Conservation (phyloP, 108 stramenopile species). For the Pseudonitzschia multiseries region DNA sequence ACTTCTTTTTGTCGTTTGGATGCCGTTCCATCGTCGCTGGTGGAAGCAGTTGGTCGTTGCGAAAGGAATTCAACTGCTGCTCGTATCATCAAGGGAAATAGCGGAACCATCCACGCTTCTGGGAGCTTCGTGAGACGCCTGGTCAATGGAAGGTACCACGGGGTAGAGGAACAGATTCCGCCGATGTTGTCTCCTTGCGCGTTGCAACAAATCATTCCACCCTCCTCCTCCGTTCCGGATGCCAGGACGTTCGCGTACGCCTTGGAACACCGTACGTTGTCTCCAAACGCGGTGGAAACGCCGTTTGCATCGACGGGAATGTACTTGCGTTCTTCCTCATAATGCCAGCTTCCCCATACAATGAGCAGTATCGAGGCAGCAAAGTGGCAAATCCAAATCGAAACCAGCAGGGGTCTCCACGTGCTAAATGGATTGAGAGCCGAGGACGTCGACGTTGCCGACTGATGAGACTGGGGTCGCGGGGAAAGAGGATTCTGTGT, state of each 20-base stretch:
- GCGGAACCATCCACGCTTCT: constrained; percentile 78
- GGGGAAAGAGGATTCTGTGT: not conserved
- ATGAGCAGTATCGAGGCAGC: constrained; percentile 14
- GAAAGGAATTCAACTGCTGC: constrained; percentile 12
- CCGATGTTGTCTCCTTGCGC: constrained; percentile 13
- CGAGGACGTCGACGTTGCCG: not conserved
- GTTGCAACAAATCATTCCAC: constrained; percentile 57
- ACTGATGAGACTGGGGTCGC: not conserved
- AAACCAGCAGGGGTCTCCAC: constrained; percentile 4
- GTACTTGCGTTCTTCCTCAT: constrained; percentile 50
- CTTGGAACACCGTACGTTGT: constrained; percentile 39
- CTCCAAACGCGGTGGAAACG: constrained; percentile 16
- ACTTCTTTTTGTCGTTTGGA: not conserved
- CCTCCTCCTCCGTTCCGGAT: constrained; percentile 41
- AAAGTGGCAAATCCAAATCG: constrained; percentile 18
- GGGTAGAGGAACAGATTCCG: constrained; percentile 30
- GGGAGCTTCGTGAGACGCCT: constrained; percentile 57
- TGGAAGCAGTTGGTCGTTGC: not conserved
- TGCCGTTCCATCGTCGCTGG: not conserved
- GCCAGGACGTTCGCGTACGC: constrained; percentile 72
- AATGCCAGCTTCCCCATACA: not conserved
- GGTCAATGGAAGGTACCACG: constrained; percentile 48
- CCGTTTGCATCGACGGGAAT: constrained; percentile 62
- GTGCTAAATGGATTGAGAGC: not conserved
- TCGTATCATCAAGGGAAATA: constrained; percentile 74